Base-by-base conservation (phyloP, 768 basidiomycete species). In the Collybia sordida region DNA sequence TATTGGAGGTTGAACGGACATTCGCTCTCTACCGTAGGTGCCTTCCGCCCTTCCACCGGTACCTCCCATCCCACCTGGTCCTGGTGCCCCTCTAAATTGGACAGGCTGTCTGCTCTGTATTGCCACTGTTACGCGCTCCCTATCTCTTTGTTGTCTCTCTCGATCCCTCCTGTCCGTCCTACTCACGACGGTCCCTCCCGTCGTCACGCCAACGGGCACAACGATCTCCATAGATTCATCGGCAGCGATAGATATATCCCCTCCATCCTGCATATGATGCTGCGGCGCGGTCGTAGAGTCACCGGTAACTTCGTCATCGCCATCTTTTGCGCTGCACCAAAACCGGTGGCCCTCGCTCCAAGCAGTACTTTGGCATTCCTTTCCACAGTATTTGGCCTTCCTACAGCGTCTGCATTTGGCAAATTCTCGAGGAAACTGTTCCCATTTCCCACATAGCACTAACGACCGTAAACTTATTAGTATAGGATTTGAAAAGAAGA, bases 351-450 rank as follows among this genome's bases (percentile, higher is more conserved):
- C 95, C 59, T 95, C 93, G 55, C 88, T 89, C 95, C 94, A 98
- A 1, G 95, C 96, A 15, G 86, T 90, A 57, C 90, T 93, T 73
- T 97, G 95, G 62, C 95, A 98, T 58, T 94, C 90, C 68, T 98
- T 98, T 21, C 93, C 93, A 61, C 97, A 98, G 65, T 98, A 99
- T 67, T 99, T 99, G 8, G 96, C 97, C 69, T 98, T 97, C 58
- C 96, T 72, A 70, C 97, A 99, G 57, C 96, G 75, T 44, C 97
- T 68, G 62, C 97, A 98, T 64, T 99, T 98, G 7, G 95, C 95
- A 68, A 99, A 99, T 67, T 98, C 93, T 22, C 96, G 80, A 1
- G 96, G 91, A 58, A 83, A 90, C 9, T 77, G 73, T 68, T 99
- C 97, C 97, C 95, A 98, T 57, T 82, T 82, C 0, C 96, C 97